A percentile compares a stretch with the other conserved stretches of the same genome.
These are phyloP conservation scores for Mimosa bimucronata DNA, from an alignment of 306 rosid species.

Conservation along the genomic window DNA sequence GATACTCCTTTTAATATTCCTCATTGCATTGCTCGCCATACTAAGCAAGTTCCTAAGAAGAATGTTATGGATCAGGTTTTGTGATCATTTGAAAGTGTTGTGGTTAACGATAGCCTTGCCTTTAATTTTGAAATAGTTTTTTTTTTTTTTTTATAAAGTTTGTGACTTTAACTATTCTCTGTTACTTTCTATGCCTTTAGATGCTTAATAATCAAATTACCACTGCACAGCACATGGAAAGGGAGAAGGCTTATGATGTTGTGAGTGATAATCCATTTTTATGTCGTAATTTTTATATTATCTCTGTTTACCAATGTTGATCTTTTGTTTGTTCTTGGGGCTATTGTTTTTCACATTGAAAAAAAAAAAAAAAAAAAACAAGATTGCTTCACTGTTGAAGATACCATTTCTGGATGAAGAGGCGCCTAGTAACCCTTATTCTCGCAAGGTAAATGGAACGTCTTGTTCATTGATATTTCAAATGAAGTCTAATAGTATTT, in stretches of 20 bases:
- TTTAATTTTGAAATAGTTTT: neutral
- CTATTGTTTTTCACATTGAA: neutral
- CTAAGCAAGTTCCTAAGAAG: constrained; percentile 66
- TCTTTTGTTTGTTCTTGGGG: neutral
- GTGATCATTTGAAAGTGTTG: constrained; percentile 4
- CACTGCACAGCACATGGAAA: constrained; percentile 74
- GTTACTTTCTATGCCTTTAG: constrained; percentile 48
- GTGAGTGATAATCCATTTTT: constrained; percentile 52
- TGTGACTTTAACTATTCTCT: constrained; percentile 26
- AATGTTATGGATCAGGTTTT: constrained; percentile 89
- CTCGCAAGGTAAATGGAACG: constrained; percentile 70
- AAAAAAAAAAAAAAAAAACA: constrained; percentile 33
- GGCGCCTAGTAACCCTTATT: constrained; percentile 70
- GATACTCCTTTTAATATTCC: constrained; percentile 77
- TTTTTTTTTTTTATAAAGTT: neutral
- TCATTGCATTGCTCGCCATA: constrained; percentile 86
- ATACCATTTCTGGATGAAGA: constrained; percentile 90
- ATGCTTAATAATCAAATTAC: constrained; percentile 76
- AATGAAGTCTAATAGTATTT: constrained; percentile 18
- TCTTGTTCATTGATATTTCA: constrained; percentile 33
- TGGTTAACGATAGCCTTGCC: neutral
- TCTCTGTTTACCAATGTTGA: constrained; percentile 18
- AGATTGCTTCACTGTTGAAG: constrained; percentile 78
- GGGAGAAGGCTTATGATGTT: constrained; percentile 85
- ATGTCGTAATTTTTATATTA: constrained; percentile 13